Base-by-base conservation (phyloP, 345 rosid species). In the Linum lewisii region DNA sequence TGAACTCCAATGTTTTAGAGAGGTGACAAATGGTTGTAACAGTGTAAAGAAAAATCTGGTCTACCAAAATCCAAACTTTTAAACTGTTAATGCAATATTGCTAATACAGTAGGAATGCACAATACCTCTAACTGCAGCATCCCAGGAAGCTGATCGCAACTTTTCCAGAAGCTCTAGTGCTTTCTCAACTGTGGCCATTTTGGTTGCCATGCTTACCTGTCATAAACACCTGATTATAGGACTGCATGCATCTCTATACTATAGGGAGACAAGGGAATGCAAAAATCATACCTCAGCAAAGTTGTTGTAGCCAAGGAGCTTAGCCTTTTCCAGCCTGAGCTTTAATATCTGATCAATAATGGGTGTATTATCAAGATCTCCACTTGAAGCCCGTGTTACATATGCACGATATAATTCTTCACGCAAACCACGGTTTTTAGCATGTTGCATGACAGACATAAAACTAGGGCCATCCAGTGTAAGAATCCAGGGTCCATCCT, bases 101-200 rank as follows among this genome's bases (percentile, higher is more conserved):
- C 56, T 13, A 19, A 7, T 52, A 24, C 20, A 21, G 22, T 19
- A 5, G 5, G 25, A 7, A 52, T 21, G 7, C 54, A 60, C 18
- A 64, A 51, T 75, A 90, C 97, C 97, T 79, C 81, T 79, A 67
- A 84, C 91, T 58, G 94, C 94, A 58, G 95, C 79, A 73, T 75
- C 73, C 97, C 95, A 87, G 13, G 97, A 90, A 64, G 94, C 94
- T 64, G 70, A 71, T 5, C 91, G 82, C 72, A 90, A 87, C 82
- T 84, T 82, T 68, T 90, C 97, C 50, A 90, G 67, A 19, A 90
- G 91, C 72, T 85, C 91, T 52, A 73, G 74, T 19, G 95, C 91
- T 75, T 83, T 87, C 45, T 82, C 86, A 62, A 85, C 89, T 18
- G 94, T 90, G 45, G 97, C 97, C 97, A 90, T 87, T 79, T 90